Percentiles rank a stretch among this genome's conserved stretches.
Conservation (phyloP, 2,329 filamentous ascomycete species). For the Epichloe bromicola region DNA sequence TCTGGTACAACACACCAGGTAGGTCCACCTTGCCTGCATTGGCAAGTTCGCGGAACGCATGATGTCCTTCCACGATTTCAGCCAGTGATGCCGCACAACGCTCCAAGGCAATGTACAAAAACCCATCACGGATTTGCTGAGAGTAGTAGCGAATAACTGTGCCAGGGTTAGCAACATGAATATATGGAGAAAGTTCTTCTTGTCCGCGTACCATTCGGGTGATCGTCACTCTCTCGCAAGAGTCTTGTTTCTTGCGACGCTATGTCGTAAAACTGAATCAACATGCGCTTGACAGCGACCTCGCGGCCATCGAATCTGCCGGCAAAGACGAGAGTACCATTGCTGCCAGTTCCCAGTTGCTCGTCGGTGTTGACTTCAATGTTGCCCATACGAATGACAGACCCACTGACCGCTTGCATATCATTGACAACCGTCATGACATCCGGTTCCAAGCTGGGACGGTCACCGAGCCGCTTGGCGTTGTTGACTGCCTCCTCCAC, state of each 20-base stretch:
- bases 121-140: conserved; percentile 75
- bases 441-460: conserved; percentile 45
- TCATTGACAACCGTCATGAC: conserved; percentile 44
- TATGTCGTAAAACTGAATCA: conserved; percentile 91
- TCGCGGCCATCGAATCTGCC: conserved; percentile 89
- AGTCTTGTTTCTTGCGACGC: conserved; percentile 88
- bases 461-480: conserved; percentile 43
- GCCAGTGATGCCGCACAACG: conserved; percentile 87
- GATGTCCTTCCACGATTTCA: conserved; percentile 72
- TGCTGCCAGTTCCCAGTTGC: conserved; percentile 68
- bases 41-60: conserved; percentile 54
- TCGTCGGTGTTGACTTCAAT: conserved; percentile 51
- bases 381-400: conserved; percentile 47
- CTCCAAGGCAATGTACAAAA: conserved; percentile 92
- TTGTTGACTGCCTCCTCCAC: conserved; percentile 51
- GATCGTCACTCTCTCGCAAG: conserved; percentile 85
- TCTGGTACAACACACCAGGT: conserved; percentile 71
- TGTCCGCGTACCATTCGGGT: conserved; percentile 58
- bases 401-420: conserved; percentile 45
- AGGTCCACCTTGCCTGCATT: conserved; percentile 62
- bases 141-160: conserved; percentile 89
- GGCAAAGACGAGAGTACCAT: conserved; percentile 91
- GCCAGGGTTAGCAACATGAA: background rate
- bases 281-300: conserved; percentile 92
- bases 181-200: background rate